Base-by-base conservation (phyloP, 768 basidiomycete species). In the Boletus sp. region DNA sequence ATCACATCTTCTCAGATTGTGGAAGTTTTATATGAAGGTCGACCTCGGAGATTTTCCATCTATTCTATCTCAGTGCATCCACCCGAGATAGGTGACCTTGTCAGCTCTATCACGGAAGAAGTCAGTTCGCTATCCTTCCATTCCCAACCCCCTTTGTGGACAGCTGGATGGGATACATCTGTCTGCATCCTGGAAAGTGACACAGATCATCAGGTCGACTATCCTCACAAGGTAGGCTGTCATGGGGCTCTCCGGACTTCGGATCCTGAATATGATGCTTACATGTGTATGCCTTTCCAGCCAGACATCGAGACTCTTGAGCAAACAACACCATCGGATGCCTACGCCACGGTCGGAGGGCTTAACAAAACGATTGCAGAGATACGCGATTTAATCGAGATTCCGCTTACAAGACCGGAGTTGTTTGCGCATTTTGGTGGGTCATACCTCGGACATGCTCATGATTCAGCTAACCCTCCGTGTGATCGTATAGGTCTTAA, bases 341-440 rank as follows among this genome's bases (percentile, higher is more conserved):
- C 88, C n/a, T 97, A 95, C 63, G 76, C 83, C 34, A 77, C 83
- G 14, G 86, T 99, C 23, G 97, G 97, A 19, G 97, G 97, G 2
- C 80, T 98, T 38, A 78, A 85, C 64, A 84, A 84, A 61, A 94
- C 97, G 67, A 95, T 99, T 53, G 74, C 83, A 51, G 84, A 90
- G 70, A 91, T 99, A 53, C 79, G 87, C 23, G 85, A 90, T 64
- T 79, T 96, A 35, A 81, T 96, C 38, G 93, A 95, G 64, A 84
- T 94, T 43, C 93, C 93, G 15, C 76, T 96, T 39, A 84, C 80
- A 11, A 83, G 83, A n/a, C 93, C 93, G 4, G 84, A 89, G 46
- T 75, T 94, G 7, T 95, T 90, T 70, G 76, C 74, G 7, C 82
- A 87, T 62, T 91, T 94, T 62, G 86, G 88, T 83, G 34, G 44